Conservation (phyloP, 163 green algal species). For the Scenedesmus sp. region DNA sequence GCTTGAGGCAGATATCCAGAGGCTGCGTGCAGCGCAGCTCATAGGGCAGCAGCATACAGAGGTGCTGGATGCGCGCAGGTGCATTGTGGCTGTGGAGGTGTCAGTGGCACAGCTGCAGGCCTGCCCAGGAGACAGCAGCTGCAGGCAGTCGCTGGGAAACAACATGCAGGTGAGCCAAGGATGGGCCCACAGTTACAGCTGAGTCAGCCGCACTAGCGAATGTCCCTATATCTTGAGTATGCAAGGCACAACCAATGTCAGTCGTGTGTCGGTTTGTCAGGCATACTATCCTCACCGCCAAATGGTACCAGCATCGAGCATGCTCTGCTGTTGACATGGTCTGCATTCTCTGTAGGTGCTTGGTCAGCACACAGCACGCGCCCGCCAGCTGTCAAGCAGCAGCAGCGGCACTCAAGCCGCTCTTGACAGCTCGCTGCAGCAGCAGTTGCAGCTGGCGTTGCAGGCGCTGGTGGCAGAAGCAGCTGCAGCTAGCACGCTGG, state of each 20-base stretch:
- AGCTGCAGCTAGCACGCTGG: not conserved
- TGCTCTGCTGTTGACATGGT: not conserved
- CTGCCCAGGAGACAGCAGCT: not conserved
- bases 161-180: not conserved
- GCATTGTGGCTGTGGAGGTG: slow-evolving; percentile 28
- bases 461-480: not conserved
- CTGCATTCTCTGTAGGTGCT: not conserved
- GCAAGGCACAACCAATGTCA: not conserved
- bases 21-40: not conserved
- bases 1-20: not conserved
- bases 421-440: not conserved
- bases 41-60: not conserved
- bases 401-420: not conserved
- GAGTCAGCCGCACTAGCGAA: no score
- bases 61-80: not conserved
- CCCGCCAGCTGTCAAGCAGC: not conserved
- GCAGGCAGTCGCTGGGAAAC: not conserved
- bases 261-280: not conserved
- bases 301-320: not conserved
- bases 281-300: no score
- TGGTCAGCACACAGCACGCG: not conserved
- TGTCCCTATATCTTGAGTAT: not conserved
- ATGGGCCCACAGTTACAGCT: no score
- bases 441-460: not conserved
- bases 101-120: slow-evolving; percentile 19